Conservation (phyloP, 2,329 filamentous ascomycete genomes). For the Penicillium concentricum region DNA sequence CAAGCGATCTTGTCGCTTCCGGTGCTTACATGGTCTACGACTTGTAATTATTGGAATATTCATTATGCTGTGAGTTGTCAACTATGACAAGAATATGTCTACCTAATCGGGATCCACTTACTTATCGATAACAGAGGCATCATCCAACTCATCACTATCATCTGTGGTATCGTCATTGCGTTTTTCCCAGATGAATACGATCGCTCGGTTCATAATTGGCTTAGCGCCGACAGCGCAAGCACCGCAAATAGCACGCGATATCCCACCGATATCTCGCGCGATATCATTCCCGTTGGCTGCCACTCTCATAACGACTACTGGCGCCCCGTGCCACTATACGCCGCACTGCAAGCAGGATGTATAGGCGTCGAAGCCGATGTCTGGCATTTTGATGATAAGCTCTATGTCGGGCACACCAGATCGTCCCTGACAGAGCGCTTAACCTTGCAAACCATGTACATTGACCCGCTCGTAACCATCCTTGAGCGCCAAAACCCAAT, state of each 20-base stretch:
- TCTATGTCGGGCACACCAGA: constrained; percentile 56
- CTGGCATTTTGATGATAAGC: constrained; percentile 54
- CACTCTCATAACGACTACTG: constrained; percentile 63
- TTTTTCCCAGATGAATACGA: constrained; percentile 47
- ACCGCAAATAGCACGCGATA: constrained; percentile 40
- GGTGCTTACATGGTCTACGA: constrained; percentile 18
- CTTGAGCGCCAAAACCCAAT: constrained; percentile 51
- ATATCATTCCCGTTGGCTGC: constrained; percentile 51
- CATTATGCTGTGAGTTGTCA: constrained; percentile 35
- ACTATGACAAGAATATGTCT: neutral
- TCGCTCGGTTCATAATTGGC: constrained; percentile 42
- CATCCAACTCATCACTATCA: constrained; percentile 41
- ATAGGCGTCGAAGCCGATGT: constrained; percentile 59
- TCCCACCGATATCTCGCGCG: constrained; percentile 52
- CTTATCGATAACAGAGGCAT: constrained; percentile 33
- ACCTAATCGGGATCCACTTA: neutral
- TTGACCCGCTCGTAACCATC: constrained; percentile 52
- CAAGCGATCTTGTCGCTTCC: constrained; percentile 16
- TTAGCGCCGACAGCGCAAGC: constrained; percentile 34
- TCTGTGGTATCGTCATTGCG: constrained; percentile 37
- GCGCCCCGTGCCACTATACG: constrained; percentile 55
- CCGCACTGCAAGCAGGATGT: constrained; percentile 56
- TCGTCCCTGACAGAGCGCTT: constrained; percentile 47
- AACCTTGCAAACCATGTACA: constrained; percentile 54
- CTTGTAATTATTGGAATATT: constrained; percentile 25